Percentiles rank a stretch among this genome's conserved stretches.
Evolutionary conservation across 768 basidiomycete species (phyloP).

Genomic region (Tephrocybe sp.): DNA sequence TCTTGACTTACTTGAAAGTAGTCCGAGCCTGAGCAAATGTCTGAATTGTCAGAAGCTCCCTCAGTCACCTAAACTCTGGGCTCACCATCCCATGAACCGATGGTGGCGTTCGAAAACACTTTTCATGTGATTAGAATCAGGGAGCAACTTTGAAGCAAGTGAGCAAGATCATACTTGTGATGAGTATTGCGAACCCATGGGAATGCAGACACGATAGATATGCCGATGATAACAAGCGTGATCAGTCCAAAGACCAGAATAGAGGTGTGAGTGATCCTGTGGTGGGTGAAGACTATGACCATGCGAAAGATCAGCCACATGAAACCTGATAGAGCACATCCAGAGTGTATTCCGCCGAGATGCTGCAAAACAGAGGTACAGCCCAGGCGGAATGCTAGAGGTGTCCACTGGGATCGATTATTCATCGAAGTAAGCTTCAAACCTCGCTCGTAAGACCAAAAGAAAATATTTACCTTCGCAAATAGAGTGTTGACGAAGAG

Average conservation of each 20-base stretch:
- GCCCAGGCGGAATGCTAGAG: conserved; percentile 55
- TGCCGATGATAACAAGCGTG: conserved; percentile 54
- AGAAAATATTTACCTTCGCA: conserved; percentile 54
- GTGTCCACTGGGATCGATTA: conserved; percentile 36
- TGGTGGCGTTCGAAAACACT: conserved; percentile 83
- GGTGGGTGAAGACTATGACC: conserved; percentile 48
- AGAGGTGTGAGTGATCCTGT: conserved; percentile 46
- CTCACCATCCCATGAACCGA: conserved; percentile 77
- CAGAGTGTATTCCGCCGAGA: conserved; percentile 83
- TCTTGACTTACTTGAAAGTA: conserved; percentile 46
- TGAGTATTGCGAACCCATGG: conserved; percentile 81
- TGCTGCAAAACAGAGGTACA: conserved; percentile 77
- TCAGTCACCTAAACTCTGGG: conserved; percentile 11
- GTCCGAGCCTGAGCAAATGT: conserved; percentile 34
- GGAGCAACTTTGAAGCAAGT: neutral
- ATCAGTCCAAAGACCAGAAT: conserved; percentile 61
- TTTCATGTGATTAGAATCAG: neutral
- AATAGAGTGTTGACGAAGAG: conserved; percentile 69
- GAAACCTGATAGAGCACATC: conserved; percentile 74
- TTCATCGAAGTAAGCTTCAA: conserved; percentile 1
- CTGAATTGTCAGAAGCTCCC: neutral
- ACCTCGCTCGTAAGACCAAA: neutral
- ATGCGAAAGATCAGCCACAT: conserved; percentile 70
- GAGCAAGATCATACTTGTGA: conserved; percentile 55
- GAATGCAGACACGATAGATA: conserved; percentile 65